Evolutionary conservation across 345 rosid genomes (phyloP).

Genomic region (Eucalyptus regnans): DNA sequence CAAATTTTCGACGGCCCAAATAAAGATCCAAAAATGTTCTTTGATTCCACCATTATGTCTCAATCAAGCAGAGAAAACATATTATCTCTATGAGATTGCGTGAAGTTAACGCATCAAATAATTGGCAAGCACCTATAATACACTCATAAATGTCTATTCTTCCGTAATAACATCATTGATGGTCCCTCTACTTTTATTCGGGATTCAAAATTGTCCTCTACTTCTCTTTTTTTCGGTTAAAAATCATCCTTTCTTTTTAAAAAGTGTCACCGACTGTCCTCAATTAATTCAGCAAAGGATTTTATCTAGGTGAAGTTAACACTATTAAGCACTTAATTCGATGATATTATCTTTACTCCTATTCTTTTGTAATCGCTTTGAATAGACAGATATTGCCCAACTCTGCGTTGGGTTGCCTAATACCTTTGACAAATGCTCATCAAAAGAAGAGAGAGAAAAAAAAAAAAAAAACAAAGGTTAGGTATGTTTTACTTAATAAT

Average conservation of each 20-base stretch:
- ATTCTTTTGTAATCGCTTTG: background rate
- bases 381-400: background rate
- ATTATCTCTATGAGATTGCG: no score
- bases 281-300: fast-evolving
- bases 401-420: background rate
- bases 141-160: background rate
- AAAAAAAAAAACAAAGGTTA: background rate
- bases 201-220: background rate
- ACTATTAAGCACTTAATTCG: background rate
- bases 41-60: background rate
- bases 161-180: background rate
- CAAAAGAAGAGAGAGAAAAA: background rate
- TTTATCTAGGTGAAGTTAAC: background rate
- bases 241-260: background rate
- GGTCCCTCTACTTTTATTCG: background rate
- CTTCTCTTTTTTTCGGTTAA: background rate
- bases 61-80: background rate
- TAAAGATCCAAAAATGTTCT: background rate
- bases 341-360: background rate
- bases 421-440: background rate
- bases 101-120: no score
- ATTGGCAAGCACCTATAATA: no score
- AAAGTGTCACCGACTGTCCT: fast-evolving
- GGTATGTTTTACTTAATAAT: background rate
- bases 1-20: background rate